Evolutionary conservation across 2,329 filamentous ascomycete genomes (phyloP).

Genomic region (Aspergillus arachidicola): DNA sequence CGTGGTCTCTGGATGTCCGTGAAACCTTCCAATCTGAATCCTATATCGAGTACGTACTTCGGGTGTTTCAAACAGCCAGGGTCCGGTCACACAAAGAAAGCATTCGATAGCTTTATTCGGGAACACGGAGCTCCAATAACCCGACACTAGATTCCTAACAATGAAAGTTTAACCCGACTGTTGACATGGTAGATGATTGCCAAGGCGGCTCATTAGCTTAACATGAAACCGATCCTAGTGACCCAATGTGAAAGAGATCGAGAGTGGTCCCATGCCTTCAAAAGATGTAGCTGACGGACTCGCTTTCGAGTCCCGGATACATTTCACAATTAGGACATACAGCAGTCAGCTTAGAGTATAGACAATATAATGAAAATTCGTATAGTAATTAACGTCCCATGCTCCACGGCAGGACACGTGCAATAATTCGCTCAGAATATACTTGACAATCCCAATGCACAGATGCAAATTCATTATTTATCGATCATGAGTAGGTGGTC

Average conservation of each 20-base stretch:
- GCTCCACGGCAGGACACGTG: neutral
- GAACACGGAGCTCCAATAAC: neutral
- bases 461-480: neutral
- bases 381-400: neutral
- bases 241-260: too few relatives aligned
- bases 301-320: too few relatives aligned
- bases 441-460: neutral
- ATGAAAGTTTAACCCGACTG: neutral
- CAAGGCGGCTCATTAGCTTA: neutral
- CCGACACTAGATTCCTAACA: neutral
- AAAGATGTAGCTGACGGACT: too few relatives aligned
- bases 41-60: neutral
- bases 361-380: neutral
- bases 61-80: neutral
- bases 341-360: too few relatives aligned
- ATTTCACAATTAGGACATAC: too few relatives aligned
- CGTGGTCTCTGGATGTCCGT: too few relatives aligned
- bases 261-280: too few relatives aligned
- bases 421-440: slow-evolving; percentile 2
- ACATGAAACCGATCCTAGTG: too few relatives aligned
- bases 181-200: neutral
- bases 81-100: neutral
- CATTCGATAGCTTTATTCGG: neutral
- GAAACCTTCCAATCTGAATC: neutral
- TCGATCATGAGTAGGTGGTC: neutral